Base-by-base conservation (phyloP, 1,284 basidiomycete species). In the Microbotryum scabiosae region DNA sequence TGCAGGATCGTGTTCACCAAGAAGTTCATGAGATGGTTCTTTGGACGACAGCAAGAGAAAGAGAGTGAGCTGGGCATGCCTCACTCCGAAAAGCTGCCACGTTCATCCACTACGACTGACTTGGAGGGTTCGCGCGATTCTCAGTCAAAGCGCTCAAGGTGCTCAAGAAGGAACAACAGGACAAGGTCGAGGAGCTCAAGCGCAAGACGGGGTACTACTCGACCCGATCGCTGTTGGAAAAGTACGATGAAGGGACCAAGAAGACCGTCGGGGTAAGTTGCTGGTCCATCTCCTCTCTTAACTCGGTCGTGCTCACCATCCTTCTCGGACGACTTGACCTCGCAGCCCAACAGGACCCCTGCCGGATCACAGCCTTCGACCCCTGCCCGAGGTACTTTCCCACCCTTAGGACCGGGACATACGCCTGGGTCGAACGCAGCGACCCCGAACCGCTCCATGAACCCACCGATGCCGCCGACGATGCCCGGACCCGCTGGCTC, bases 191-290 rank as follows among this genome's bases (percentile, higher is more conserved):
- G 69, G 93, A 97, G 72, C 88, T 98, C 70, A 99, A 99, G 80
- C 88, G 90, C 77, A 91, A 90, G 71, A 97, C 92, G 0, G 93
- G 94, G 71, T 99, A 89, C 75, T 91, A 99, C 74, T 84, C 84
- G 28, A 94, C 92, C 20, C 85, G 88, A 56, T 87, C 86, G 70
- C 81, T 99, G 52, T 80, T 99, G 18, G 91, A 97, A 73, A 84
- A 85, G 62, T 97, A 97, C 72, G 94, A 96, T 66, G 86, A 88
- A 47, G 73, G 76, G 9, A 30, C 61, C 23, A 56, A 46, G 44
- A 61, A 59, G 51, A 66, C 61, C 18, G 61, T 65, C 45, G 55
- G 64, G 28, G n/a, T 6, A 4, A 4, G 28, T 30, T 14, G 26
- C 7, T 20, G 9, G 2, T 9, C 2, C 23, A 7, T 20, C 23